Evolutionary conservation across 2,329 filamentous ascomycete species (phyloP).

Genomic region (Karstenula rhodostoma): DNA sequence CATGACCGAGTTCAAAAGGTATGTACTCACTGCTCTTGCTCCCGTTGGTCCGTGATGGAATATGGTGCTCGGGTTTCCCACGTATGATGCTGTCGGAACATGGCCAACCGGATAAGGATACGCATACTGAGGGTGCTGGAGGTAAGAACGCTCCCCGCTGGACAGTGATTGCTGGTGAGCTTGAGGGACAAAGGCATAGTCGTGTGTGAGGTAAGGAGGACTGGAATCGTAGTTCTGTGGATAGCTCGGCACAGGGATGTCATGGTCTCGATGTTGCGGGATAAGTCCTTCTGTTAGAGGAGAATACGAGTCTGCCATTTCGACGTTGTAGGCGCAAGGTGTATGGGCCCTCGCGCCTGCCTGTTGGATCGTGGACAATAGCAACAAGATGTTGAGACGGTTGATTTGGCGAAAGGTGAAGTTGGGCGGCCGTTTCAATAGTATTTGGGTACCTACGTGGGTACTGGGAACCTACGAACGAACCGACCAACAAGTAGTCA

Average conservation of each 20-base stretch:
- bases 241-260: conserved; percentile 29
- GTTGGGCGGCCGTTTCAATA: background rate
- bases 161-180: background rate
- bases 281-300: conserved; percentile 24
- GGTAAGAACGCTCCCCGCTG: conserved; percentile 15
- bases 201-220: background rate
- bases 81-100: conserved; percentile 21
- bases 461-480: background rate
- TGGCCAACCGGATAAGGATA: conserved; percentile 15
- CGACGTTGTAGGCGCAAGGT: conserved; percentile 10
- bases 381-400: background rate
- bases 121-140: conserved; percentile 21
- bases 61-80: conserved; percentile 21
- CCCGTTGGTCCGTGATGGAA: conserved; percentile 27
- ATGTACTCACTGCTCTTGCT: conserved; percentile 6
- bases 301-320: conserved; percentile 41
- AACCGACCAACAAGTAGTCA: background rate
- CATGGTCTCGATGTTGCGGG: conserved; percentile 30
- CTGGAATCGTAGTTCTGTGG: conserved; percentile 18
- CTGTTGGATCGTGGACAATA: background rate
- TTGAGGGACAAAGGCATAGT: background rate
- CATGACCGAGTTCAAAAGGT: background rate
- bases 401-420: background rate
- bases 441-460: no score
- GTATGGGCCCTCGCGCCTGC: background rate